Evolutionary conservation across 2,329 filamentous ascomycete genomes (phyloP).

Genomic region (Cercospora zeina): DNA sequence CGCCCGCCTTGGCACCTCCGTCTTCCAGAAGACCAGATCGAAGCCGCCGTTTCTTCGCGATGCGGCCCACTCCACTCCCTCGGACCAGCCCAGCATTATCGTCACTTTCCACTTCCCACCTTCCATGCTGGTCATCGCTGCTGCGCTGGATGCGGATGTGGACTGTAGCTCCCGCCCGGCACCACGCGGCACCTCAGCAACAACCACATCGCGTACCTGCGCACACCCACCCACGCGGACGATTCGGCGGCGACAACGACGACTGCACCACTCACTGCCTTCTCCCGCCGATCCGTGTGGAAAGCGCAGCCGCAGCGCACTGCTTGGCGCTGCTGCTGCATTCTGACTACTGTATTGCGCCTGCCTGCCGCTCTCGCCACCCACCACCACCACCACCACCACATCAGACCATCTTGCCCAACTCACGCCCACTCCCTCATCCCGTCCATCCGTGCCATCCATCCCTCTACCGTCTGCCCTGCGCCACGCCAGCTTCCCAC

Average conservation of each 20-base stretch:
- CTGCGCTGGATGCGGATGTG: not conserved
- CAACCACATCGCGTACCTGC: conserved; percentile 11
- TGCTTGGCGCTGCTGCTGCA: no score
- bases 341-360: no score
- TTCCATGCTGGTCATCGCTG: not conserved
- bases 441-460: no score
- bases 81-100: not conserved
- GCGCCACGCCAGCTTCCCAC: conserved; percentile 9
- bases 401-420: no score
- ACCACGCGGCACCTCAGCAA: not conserved
- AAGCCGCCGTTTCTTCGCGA: conserved; percentile 17
- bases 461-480: not conserved
- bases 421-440: no score
- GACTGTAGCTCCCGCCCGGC: not conserved
- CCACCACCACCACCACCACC: not conserved
- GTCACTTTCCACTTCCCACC: not conserved
- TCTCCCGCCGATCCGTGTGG: no score
- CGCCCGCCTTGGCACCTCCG: not conserved
- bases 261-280: no score
- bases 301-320: no score
- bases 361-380: not conserved
- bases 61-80: conserved; percentile 11
- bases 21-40: conserved; percentile 14
- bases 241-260: conserved; percentile 14
- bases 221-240: not conserved